Evolutionary conservation across 208 protist species (phyloP), one percentile per base, ranked within the genome.

Genomic region (Jaenimonas drosophilae): DNA sequence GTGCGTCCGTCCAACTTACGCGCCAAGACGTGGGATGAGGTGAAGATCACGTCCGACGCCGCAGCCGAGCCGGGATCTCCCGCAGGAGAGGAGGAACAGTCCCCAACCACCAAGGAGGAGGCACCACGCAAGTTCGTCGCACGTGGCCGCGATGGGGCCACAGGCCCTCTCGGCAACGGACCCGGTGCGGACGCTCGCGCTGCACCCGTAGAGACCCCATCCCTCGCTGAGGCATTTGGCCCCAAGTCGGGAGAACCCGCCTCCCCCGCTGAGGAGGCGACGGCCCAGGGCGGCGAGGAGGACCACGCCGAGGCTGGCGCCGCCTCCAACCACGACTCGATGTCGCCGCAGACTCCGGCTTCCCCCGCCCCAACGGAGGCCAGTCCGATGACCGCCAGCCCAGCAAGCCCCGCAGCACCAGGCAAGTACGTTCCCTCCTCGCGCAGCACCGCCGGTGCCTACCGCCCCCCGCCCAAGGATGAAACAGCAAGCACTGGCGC

Each of bases 11-110:
- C 37, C n/a, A 42, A 6, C 9, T 24, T 20, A 17, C 7, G 6
- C 16, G 37, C 37, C 37, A 42, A 42, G 37, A 42, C 37, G 37
- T 42, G 37, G 37, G 16, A 6, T 11, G 37, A 42, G 16, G 19
- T 42, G 6, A 42, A 42, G 37, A 42, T 7, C 16, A n/a, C n/a
- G n/a, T n/a, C n/a, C n/a, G n/a, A n/a, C n/a, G n/a, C n/a, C n/a
- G n/a, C 31, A 16, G 14, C 9, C 30, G 30, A 14, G 30, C 9
- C 30, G 30, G 30, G 30, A 7, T 34, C 30, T 14, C 30, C 30
- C 30, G 14, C 7, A 7, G 30, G 30, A 14, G 30, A 34, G 9
- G 30, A 34, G 14, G 30, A 34, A 14, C 30, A 34, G 30, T 14
- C 30, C 30, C 9, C 30, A 7, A 34, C 30, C n/a, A n/a, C 30